Conservation (phyloP, 768 basidiomycete species). For the Rhodotorula kratochvilovae region DNA sequence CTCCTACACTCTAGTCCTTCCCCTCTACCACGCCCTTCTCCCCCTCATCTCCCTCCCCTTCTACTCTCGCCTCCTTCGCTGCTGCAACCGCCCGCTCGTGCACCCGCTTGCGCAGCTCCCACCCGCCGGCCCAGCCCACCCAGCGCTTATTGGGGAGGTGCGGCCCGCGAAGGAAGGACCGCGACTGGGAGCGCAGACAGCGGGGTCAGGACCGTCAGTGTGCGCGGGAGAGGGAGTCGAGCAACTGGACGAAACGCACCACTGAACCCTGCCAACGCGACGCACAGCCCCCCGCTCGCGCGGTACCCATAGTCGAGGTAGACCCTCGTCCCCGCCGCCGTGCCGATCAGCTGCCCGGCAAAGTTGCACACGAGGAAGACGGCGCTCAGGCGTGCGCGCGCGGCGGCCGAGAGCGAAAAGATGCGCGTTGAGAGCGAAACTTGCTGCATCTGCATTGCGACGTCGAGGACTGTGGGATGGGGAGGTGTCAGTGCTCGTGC, state of each 20-base stretch:
- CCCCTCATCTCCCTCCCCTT: not conserved
- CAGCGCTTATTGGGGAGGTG: not conserved
- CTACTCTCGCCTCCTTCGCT: not conserved
- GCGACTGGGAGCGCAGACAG: no score
- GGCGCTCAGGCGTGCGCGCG: slow-evolving; percentile 70
- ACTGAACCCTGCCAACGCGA: slow-evolving; percentile 56
- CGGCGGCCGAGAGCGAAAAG: slow-evolving; percentile 53
- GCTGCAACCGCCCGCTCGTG: not conserved
- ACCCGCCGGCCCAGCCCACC: slow-evolving; percentile 15
- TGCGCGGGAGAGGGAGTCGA: not conserved
- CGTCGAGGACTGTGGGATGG: slow-evolving; percentile 52
- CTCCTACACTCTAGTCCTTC: not conserved
- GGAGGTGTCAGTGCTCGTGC: no score
- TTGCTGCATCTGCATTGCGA: slow-evolving; percentile 69
- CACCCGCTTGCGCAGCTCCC: slow-evolving; percentile 7
- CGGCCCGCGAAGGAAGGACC: slow-evolving; percentile 1
- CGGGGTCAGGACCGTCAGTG: no score
- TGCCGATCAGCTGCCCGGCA: slow-evolving; percentile 78
- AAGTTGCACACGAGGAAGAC: slow-evolving; percentile 68
- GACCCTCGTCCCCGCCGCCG: slow-evolving; percentile 65
- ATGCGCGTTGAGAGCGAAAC: slow-evolving; percentile 63
- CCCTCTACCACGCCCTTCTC: not conserved
- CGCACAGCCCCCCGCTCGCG: slow-evolving; percentile 58
- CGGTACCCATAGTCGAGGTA: slow-evolving; percentile 70
- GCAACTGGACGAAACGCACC: not conserved